Percentiles rank a stretch among this genome's conserved stretches.
Evolutionary conservation across 768 basidiomycete genomes (phyloP).

Genomic region (Leucocoprinus leucothites): DNA sequence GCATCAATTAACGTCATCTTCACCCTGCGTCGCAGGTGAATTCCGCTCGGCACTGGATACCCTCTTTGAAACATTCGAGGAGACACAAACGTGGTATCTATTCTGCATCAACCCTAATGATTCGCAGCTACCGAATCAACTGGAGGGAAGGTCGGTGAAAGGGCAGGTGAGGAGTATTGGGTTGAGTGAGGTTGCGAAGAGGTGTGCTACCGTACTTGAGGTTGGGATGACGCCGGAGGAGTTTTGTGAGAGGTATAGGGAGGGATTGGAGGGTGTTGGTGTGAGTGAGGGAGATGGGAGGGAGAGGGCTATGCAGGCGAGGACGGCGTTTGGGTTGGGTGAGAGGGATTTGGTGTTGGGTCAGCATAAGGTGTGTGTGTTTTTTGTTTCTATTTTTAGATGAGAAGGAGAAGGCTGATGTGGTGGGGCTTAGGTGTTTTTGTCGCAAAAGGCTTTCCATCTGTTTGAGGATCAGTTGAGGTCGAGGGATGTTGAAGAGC

Average conservation of each 20-base stretch:
- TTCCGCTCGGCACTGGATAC: conserved; percentile 83
- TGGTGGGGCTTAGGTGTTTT: conserved; percentile 67
- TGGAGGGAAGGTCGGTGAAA: conserved; percentile 90
- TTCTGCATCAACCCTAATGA: conserved; percentile 96
- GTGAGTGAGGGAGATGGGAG: conserved; percentile 57
- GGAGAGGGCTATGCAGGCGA: conserved; percentile 59
- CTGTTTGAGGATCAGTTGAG: conserved; percentile 85
- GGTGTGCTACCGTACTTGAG: conserved; percentile 69
- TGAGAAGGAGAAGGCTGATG: conserved; percentile 2
- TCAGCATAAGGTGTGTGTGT: conserved; percentile 68
- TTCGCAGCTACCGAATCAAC: conserved; percentile 89
- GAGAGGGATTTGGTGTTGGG: conserved; percentile 82
- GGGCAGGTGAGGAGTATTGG: conserved; percentile 86
- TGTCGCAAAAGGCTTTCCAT: conserved; percentile 85
- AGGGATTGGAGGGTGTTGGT: conserved; percentile 55
- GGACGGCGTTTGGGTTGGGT: conserved; percentile 50
- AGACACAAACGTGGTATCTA: conserved; percentile 88
- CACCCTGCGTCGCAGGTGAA: conserved; percentile 83
- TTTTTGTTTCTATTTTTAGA: background rate
- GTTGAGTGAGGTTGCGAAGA: conserved; percentile 70
- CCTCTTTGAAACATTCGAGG: conserved; percentile 83
- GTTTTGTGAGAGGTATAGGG: conserved; percentile 79
- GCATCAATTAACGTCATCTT: background rate
- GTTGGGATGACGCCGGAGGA: conserved; percentile 84
- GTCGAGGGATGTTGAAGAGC: conserved; percentile 80